Evolutionary conservation across 768 basidiomycete species (phyloP).

Genomic region (Tephrocybe sp.): DNA sequence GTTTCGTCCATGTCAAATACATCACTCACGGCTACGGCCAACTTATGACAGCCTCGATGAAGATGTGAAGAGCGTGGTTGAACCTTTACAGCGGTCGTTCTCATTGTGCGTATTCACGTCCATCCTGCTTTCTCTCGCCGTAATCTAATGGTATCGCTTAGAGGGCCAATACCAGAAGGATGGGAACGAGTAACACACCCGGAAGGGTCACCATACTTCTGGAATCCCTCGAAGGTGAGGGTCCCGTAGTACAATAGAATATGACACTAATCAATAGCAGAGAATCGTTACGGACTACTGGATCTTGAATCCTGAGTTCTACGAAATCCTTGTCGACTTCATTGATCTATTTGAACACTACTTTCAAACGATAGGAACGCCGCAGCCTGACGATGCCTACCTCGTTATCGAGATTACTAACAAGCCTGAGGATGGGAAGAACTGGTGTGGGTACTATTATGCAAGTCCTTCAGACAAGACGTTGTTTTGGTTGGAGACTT

Average conservation of each 20-base stretch:
- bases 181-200: conserved; percentile 10
- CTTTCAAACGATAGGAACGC: neutral
- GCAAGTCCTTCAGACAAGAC: neutral
- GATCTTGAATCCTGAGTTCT: neutral
- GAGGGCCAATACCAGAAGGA: conserved; percentile 3
- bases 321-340: neutral
- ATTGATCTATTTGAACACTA: neutral
- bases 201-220: conserved; percentile 15
- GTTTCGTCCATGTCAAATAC: too few relatives aligned
- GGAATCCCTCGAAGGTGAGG: conserved; percentile 1
- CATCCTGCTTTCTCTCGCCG: too few relatives aligned
- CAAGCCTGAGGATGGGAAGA: neutral
- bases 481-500: conserved; percentile 11
- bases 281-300: conserved; percentile 11
- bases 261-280: neutral
- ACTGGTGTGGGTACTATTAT: conserved; percentile 12
- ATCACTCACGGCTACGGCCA: too few relatives aligned
- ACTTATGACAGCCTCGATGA: too few relatives aligned
- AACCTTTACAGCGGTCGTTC: neutral
- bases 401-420: conserved; percentile 8
- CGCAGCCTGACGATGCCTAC: conserved; percentile 1
- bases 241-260: neutral
- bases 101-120: conserved; percentile 4
- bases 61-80: neutral
- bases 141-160: neutral